Conservation (phyloP, 495 filamentous ascomycete species). For the Talaromyces thailandensis region DNA sequence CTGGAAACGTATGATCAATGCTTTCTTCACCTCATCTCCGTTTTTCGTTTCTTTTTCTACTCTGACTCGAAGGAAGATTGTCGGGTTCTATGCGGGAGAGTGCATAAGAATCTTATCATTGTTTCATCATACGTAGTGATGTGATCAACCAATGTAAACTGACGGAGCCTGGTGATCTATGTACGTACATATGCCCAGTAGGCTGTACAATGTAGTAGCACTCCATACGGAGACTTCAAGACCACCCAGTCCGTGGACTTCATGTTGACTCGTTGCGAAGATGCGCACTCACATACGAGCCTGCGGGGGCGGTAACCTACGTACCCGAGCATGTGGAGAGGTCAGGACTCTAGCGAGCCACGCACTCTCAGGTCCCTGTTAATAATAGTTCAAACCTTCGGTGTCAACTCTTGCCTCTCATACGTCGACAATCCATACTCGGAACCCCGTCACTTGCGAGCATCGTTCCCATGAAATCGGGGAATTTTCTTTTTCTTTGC, state of each 20-base stretch:
- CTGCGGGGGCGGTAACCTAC: not conserved
- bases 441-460: not conserved
- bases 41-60: not conserved
- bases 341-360: not conserved
- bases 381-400: not conserved
- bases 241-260: not conserved
- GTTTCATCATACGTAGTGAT: not conserved
- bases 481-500: not conserved
- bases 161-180: not conserved
- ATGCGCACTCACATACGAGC: not conserved
- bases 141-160: not conserved
- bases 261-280: not conserved
- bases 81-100: not conserved
- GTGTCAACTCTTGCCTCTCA: not conserved
- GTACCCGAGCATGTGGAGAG: not conserved
- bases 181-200: not conserved
- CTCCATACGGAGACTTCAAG: not conserved
- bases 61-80: not conserved
- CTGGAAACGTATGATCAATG: not conserved
- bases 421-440: not conserved
- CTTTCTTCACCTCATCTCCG: not conserved
- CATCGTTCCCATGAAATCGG: not conserved
- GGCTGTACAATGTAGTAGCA: too few relatives aligned
- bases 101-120: not conserved
- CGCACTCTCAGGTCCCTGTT: not conserved